Evolutionary conservation across 2,329 filamentous ascomycete genomes (phyloP), one percentile per base, ranked within the genome.

Genomic region (Ophiocordyceps polyrhachis-furcata): DNA sequence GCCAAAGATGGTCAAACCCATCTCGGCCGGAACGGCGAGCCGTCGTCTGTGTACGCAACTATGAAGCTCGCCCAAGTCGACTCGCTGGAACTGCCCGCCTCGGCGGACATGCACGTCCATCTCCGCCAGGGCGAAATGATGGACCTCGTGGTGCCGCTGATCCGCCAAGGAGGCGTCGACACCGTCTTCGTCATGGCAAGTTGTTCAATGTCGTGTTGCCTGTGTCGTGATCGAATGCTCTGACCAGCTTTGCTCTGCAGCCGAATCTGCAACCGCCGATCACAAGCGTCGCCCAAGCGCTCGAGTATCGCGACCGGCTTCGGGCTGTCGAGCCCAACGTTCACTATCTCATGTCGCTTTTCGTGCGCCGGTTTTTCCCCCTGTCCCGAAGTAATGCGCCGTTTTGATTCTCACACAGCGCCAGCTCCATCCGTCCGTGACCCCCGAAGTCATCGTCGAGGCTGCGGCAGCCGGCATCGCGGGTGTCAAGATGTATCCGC

Each of bases 401-500:
- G 21, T 3, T 28, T 28, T 25, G 23, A 7, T 11, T 11, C 25
- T 28, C 2, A 28, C 4, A 9, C 4, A 11, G 25, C 4, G 11
- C 41, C 28, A 43, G 41, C 63, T 72, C 49, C 78, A 83, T 56
- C 64, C 70, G 12, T 72, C 70, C 20, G 67, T 83, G 44, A 83
- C 77, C 0, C 76, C 80, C 5, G 73, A 77, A 20, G 74, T 76
- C 12, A 84, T 94, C 53, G 71, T 71, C 43, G 72, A 85, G 53
- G 86, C 87, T 40, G 80, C 81, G 49, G 68, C 71, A 45, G 76
- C 79, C 3, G 85, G 85, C 7, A 75, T 93, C 53, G 61, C 65
- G 3, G 81, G 81, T 29, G 75, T 87, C 43, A 87, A 87, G 62
- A 71, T 78, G 42, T 86, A 87, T 52, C 75, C 78, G 2, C 64